Evolutionary conservation across 768 basidiomycete species (phyloP).

Genomic region (Neoboletus magnificus): DNA sequence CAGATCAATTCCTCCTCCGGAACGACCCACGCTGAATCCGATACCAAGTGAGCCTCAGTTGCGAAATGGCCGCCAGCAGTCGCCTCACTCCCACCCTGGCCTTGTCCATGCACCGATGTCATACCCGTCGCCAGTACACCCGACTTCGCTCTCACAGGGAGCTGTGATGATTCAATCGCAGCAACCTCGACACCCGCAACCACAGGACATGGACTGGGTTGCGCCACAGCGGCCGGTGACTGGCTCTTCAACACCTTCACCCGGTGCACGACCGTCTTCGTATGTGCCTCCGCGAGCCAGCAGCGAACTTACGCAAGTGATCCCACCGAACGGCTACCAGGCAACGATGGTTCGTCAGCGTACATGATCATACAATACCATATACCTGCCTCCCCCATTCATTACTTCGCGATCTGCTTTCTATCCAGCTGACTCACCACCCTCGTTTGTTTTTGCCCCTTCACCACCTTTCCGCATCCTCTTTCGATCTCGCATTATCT

Average conservation of each 20-base stretch:
- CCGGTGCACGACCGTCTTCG: conserved; percentile 50
- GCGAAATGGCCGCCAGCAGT: conserved; percentile 40
- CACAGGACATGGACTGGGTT: conserved; percentile 45
- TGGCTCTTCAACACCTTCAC: conserved; percentile 30
- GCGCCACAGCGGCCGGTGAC: conserved; percentile 38
- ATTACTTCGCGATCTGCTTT: conserved; percentile 23
- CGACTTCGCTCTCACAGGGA: conserved; percentile 44
- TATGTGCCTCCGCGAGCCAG: conserved; percentile 46
- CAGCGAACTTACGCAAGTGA: conserved; percentile 39
- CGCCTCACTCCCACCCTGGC: conserved; percentile 39
- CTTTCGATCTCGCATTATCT: conserved; percentile 49
- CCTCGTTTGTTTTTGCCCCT: conserved; percentile 22
- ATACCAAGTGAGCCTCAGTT: conserved; percentile 38
- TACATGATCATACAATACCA: conserved; percentile 34
- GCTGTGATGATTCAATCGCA: conserved; percentile 43
- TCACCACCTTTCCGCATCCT: conserved; percentile 30
- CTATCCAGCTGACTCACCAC: conserved; percentile 25
- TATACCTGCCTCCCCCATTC: conserved; percentile 10
- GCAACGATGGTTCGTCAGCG: conserved; percentile 48
- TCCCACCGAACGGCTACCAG: conserved; percentile 44
- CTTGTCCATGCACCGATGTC: conserved; percentile 43
- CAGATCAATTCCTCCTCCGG: conserved; percentile 37
- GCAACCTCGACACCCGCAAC: conserved; percentile 36
- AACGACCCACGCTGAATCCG: conserved; percentile 44
- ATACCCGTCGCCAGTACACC: conserved; percentile 44